Percentiles rank a stretch among this genome's conserved stretches.
phyloP scores from a whole-genome alignment of 1,284 basidiomycete genomes.

The Fomitopsis schrenkii region DNA sequence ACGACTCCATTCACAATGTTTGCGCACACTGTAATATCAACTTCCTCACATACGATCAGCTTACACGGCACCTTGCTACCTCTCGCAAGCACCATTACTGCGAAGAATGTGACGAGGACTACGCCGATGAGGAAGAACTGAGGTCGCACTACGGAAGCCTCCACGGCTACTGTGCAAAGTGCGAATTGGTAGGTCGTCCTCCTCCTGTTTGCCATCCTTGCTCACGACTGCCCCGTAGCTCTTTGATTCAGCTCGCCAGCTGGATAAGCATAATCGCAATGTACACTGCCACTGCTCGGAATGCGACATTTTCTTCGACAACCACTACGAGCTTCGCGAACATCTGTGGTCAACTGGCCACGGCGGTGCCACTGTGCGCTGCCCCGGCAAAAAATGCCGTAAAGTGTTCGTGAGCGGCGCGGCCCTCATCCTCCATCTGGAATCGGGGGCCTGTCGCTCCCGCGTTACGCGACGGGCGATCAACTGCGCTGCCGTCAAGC shows the following conservation, averaged over 20 bases:
- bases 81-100: no score
- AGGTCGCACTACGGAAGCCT: no score
- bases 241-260: conserved; percentile 16
- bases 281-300: conserved; percentile 43
- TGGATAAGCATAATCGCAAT: conserved; percentile 46
- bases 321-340: conserved; percentile 13
- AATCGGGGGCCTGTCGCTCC: conserved; percentile 27
- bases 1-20: no score
- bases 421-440: conserved; percentile 30
- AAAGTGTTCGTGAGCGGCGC: conserved; percentile 26
- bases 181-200: no score
- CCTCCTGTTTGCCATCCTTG: no score
- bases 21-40: neutral
- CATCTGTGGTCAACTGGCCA: conserved; percentile 21
- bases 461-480: conserved; percentile 26
- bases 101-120: no score
- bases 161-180: no score
- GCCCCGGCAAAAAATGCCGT: conserved; percentile 20
- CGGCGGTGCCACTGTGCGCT: conserved; percentile 10
- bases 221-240: neutral
- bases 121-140: no score
- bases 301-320: conserved; percentile 40
- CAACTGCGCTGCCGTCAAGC: conserved; percentile 21
- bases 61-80: no score
- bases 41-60: no score